These are phyloP conservation scores for Rhodomyrtus psidioides DNA, from an alignment of 441 rosid species.

Conservation along the genomic window DNA sequence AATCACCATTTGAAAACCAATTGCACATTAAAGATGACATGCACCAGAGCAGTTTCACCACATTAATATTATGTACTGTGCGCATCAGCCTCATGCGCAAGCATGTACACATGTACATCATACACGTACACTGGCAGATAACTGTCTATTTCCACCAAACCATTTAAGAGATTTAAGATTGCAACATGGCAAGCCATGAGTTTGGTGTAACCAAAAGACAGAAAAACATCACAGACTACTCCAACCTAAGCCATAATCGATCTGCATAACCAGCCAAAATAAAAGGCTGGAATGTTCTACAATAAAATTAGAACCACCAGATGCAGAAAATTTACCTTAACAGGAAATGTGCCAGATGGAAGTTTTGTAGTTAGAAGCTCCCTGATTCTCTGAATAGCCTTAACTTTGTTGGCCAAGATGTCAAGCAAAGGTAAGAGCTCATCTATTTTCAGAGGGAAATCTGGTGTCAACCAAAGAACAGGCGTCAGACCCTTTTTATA, in stretches of 20 bases:
- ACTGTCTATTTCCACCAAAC: background rate
- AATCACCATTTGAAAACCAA: background rate
- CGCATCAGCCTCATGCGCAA: background rate
- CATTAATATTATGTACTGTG: background rate
- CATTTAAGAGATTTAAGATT: too few relatives aligned
- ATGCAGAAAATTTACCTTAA: constrained; percentile 48
- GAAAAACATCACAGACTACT: too few relatives aligned
- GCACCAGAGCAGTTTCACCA: background rate
- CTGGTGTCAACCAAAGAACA: constrained; percentile 90
- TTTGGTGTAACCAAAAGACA: too few relatives aligned
- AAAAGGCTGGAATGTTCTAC: background rate
- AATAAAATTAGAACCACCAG: too few relatives aligned
- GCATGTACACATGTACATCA: background rate
- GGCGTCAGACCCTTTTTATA: constrained; percentile 95
- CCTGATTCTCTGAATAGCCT: constrained; percentile 90
- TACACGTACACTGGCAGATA: background rate
- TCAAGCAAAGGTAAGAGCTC: constrained; percentile 93
- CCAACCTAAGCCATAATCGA: too few relatives aligned
- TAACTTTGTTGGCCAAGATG: constrained; percentile 94
- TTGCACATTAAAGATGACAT: background rate
- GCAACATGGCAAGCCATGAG: too few relatives aligned
- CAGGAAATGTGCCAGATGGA: constrained; percentile 92
- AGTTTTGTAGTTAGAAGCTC: constrained; percentile 97
- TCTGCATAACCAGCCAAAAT: background rate
- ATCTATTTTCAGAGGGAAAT: constrained; percentile 83